These are phyloP conservation scores for Crinitomyces ghanaensis DNA, from an alignment of 805 yeast species.

Conservation along the genomic window DNA sequence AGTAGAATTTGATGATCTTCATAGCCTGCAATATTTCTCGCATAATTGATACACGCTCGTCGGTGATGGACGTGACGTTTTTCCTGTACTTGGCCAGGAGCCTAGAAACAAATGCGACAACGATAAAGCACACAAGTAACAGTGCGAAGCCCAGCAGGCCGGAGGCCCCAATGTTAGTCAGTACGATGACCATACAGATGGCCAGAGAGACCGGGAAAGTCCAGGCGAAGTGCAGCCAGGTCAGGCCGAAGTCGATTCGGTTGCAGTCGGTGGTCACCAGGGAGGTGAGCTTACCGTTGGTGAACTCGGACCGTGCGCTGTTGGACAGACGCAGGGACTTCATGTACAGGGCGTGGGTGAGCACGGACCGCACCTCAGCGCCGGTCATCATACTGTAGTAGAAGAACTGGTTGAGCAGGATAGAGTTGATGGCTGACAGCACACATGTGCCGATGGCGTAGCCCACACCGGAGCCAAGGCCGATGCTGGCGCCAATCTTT, in stretches of 20 bases:
- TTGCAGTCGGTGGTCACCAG: conserved; percentile 73
- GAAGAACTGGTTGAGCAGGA: conserved; percentile 51
- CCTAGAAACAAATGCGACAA: conserved; percentile 38
- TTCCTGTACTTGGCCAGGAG: conserved; percentile 44
- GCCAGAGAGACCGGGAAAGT: conserved; percentile 54
- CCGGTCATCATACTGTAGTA: conserved; percentile 53
- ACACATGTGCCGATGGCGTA: conserved; percentile 58
- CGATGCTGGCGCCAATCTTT: conserved; percentile 14
- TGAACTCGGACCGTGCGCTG: conserved; percentile 44
- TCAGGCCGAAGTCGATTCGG: conserved; percentile 67
- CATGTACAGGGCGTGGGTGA: conserved; percentile 57
- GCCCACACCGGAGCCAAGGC: conserved; percentile 55
- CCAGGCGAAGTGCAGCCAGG: conserved; percentile 52
- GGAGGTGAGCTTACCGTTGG: conserved; percentile 64
- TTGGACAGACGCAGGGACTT: conserved; percentile 56
- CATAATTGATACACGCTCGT: conserved; percentile 60
- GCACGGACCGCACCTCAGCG: conserved; percentile 54
- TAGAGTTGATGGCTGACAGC: conserved; percentile 40
- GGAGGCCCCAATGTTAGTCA: conserved; percentile 59
- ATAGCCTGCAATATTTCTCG: conserved; percentile 70
- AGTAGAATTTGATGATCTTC: conserved; percentile 75
- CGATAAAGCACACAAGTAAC: conserved; percentile 24
- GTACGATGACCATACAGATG: conserved; percentile 51
- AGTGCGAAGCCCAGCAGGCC: conserved; percentile 63
- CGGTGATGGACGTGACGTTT: conserved; percentile 55